These are phyloP conservation scores for Stentor roeselii DNA, from an alignment of 73 alveolate genomes.

Conservation along the genomic window DNA sequence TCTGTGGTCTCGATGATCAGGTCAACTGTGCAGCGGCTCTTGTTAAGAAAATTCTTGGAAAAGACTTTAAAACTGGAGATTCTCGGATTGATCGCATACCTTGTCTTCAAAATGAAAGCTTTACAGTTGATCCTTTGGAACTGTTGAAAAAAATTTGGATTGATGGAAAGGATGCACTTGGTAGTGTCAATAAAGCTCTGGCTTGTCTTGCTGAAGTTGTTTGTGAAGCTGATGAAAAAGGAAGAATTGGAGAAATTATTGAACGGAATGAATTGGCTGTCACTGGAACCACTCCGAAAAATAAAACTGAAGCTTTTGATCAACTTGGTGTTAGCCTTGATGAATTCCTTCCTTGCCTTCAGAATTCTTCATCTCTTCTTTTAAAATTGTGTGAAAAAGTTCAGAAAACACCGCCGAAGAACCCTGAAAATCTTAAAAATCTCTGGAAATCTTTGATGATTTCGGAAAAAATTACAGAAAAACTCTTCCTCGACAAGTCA, in stretches of 20 bases:
- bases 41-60: background rate
- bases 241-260: background rate
- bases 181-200: background rate
- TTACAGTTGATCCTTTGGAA: background rate
- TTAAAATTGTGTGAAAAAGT: background rate
- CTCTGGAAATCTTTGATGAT: too few species aligned
- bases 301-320: background rate
- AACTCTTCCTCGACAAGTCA: background rate
- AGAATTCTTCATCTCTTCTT: background rate
- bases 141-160: background rate
- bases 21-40: background rate
- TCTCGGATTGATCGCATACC: background rate
- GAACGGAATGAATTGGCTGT: background rate
- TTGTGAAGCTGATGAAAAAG: background rate
- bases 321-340: background rate
- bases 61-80: background rate
- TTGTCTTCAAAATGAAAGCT: background rate
- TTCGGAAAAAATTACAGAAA: background rate
- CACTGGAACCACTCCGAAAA: background rate
- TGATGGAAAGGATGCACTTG: background rate
- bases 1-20: background rate
- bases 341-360: background rate
- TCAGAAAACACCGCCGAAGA: background rate
- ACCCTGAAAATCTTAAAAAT: background rate
- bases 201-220: background rate